Evolutionary conservation across 164 flowering plant species (phyloP), one percentile per base, ranked within the genome.

Genomic region (Piper betle): DNA sequence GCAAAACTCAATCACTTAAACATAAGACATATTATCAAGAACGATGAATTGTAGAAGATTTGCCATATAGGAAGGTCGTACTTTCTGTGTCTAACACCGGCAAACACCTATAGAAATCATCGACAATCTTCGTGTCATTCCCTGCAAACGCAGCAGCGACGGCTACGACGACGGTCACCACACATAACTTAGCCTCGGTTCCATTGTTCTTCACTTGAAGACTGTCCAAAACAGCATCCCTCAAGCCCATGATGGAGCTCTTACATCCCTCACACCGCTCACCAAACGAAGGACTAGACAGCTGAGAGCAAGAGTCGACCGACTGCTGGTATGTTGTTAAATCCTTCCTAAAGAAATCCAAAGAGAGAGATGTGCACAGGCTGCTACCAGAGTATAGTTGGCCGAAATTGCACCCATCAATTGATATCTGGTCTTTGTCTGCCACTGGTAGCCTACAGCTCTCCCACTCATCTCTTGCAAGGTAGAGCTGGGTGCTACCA

Each of bases 61-160:
- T 25, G 38, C 40, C 33, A 20, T 15, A 37, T 57, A 4, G 1
- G 17, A 6, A 13, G 9, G 1, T 17, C 70, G 66, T 73, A 82
- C 88, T 78, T 0, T 17, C 12, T 17, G 9, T 9, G 15, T 80
- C 72, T 57, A 77, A 60, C 60, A 67, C 70, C 17, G 64, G 76
- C 67, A 84, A 67, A 59, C 93, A 84, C 10, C 80, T 59, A 42
- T 64, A 78, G 65, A 80, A 78, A 57, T 80, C 75, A 11, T 60
- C 64, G 13, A 72, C 40, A 63, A 57, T 69, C 4, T 25, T 25
- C 33, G 66, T 54, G 11, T 6, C 53, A 64, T 81, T 53, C 5
- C 37, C 61, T 17, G 67, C 40, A 5, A 54, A 67, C 16, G 16
- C 54, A 6, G 79, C 72, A 6, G 77, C 74, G 52, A 80, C 48